These are phyloP conservation scores for Oemleria cerasiformis DNA, from an alignment of 306 rosid species.

Conservation along the genomic window DNA sequence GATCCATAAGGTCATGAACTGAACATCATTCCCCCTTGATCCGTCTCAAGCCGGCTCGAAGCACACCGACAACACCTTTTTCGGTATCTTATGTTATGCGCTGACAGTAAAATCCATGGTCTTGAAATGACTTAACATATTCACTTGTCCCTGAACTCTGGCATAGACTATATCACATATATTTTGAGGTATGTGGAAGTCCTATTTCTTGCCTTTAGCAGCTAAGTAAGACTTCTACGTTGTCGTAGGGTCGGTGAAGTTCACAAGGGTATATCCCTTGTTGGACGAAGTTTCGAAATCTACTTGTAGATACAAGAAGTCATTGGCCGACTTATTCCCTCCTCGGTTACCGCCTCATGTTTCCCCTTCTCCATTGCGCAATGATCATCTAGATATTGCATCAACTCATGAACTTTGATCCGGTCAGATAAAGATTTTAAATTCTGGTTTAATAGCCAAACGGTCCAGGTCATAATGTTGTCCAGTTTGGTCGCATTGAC, in stretches of 20 bases:
- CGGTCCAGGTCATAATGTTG: too few relatives aligned
- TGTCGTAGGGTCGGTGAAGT: slow-evolving; percentile 45
- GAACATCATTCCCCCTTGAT: slow-evolving; percentile 11
- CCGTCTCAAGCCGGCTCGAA: slow-evolving; percentile 65
- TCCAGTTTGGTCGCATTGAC: too few relatives aligned
- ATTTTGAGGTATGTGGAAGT: slow-evolving; percentile 41
- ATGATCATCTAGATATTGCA: slow-evolving; percentile 39
- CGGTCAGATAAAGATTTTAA: too few relatives aligned
- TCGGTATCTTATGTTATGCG: too few relatives aligned
- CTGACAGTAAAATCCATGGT: slow-evolving; percentile 35
- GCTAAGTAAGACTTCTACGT: slow-evolving; percentile 42
- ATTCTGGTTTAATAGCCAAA: too few relatives aligned
- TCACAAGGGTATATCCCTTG: slow-evolving; percentile 68
- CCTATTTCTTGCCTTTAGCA: slow-evolving; percentile 37
- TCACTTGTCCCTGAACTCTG: slow-evolving; percentile 50
- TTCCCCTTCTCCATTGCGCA: slow-evolving; percentile 34
- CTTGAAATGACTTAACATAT: slow-evolving; percentile 36
- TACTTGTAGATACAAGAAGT: slow-evolving; percentile 56
- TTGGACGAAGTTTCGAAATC: slow-evolving; percentile 51
- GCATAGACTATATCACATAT: slow-evolving; percentile 44
- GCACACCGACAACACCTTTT: slow-evolving; percentile 43
- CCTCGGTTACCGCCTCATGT: not conserved
- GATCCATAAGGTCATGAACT: not conserved
- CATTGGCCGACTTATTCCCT: slow-evolving; percentile 26
- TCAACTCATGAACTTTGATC: slow-evolving; percentile 36